Conservation (phyloP, 768 basidiomycete species). For the Amanita subjunquillea region DNA sequence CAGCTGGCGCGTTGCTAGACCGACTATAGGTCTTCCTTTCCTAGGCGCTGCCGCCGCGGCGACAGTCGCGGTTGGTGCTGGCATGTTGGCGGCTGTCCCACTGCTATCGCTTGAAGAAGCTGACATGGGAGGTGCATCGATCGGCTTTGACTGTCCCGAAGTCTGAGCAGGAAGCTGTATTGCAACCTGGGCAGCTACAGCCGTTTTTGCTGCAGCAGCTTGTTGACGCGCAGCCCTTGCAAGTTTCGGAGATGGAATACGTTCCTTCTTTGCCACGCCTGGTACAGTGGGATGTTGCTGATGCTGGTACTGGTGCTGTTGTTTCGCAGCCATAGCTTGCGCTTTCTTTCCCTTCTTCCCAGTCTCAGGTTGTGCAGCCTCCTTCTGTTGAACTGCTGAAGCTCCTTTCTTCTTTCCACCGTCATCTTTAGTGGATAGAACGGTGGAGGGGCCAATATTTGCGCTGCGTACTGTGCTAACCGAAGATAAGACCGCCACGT, state of each 20-base stretch:
- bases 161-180: not conserved
- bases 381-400: conserved; percentile 3
- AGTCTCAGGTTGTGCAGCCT: not conserved
- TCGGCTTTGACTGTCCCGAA: not conserved
- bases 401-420: conserved; percentile 18
- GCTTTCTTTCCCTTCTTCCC: conserved; percentile 4
- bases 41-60: conserved; percentile 20
- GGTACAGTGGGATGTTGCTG: not conserved
- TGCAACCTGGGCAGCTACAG: conserved; percentile 7
- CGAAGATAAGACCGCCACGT: conserved; percentile 20
- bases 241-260: not conserved
- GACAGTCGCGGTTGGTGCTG: conserved; percentile 9
- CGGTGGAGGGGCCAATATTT: not conserved
- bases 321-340: conserved; percentile 2
- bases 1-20: conserved; percentile 56
- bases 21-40: conserved; percentile 48
- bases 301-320: not conserved
- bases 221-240: conserved; percentile 2
- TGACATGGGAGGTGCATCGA: conserved; percentile 8
- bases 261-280: not conserved
- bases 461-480: conserved; percentile 10
- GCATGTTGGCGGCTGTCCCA: not conserved
- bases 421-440: conserved; percentile 6
- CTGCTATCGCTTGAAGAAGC: conserved; percentile 2
- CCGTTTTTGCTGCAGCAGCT: not conserved